phyloP scores from a whole-genome alignment of 2,329 filamentous ascomycete genomes.

The Colletotrichum sp. region DNA sequence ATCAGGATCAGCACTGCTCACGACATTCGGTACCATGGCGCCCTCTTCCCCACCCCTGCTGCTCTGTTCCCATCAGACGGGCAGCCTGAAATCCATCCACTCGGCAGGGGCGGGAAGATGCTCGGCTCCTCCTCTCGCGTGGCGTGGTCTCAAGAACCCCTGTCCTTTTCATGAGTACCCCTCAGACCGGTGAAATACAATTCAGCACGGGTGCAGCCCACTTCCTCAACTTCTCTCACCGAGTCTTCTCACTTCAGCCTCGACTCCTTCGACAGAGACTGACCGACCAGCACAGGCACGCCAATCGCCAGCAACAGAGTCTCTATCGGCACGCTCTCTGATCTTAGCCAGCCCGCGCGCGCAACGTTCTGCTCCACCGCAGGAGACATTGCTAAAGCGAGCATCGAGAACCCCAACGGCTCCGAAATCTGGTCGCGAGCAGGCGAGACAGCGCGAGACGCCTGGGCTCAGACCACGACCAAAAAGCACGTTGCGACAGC shows the following conservation, averaged over 20 bases:
- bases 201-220: conserved; percentile 39
- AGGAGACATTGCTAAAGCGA: conserved; percentile 18
- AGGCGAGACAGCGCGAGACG: conserved; percentile 7
- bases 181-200: conserved; percentile 47
- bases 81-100: conserved; percentile 21
- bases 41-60: conserved; percentile 7
- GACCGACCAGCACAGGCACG: conserved; percentile 20
- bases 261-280: conserved; percentile 27
- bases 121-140: conserved; percentile 24
- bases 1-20: conserved; percentile 19
- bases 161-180: conserved; percentile 38
- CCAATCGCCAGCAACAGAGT: conserved; percentile 20
- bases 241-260: conserved; percentile 43
- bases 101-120: conserved; percentile 22
- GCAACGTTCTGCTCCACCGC: conserved; percentile 21
- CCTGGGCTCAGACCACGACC: conserved; percentile 10
- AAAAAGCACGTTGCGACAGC: conserved; percentile 9
- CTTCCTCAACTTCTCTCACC: conserved; percentile 41
- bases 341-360: conserved; percentile 11
- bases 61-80: conserved; percentile 17
- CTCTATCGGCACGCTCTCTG: conserved; percentile 21
- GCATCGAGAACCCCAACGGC: background rate
- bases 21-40: conserved; percentile 7
- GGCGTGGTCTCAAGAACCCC: conserved; percentile 26
- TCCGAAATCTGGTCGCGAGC: background rate